Evolutionary conservation across 805 yeast genomes (phyloP), one percentile per base, ranked within the genome.

Genomic region (Candida insectorum): DNA sequence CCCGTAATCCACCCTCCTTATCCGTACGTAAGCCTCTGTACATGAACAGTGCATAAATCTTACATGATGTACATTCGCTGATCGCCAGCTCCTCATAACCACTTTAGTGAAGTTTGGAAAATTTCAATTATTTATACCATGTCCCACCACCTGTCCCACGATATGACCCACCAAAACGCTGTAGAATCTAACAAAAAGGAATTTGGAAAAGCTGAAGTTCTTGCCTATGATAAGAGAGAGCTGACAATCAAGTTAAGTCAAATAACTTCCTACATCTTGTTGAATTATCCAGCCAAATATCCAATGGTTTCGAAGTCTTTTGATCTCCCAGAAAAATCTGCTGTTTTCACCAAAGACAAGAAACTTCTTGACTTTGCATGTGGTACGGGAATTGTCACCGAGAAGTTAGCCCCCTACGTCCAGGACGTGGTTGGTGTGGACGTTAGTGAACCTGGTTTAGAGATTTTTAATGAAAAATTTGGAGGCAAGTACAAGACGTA

Each of bases 321-420:
- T 11, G 7, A 24, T 24, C 7, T 14, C 7, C 7, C 12, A 7
- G 12, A n/a, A n/a, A n/a, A n/a, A n/a, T 8, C 28, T 6, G 7
- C 10, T 13, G 17, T 27, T 5, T 27, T 27, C 30, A 27, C 20
- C 22, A 16, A 16, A 17, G 22, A 16, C 7, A 27, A 27, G 17
- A 19, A 6, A 4, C 18, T 61, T 5, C 32, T 68, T 28, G 73
- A 68, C 40, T 67, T 68, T 45, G 72, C 71, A 0, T 66, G 71
- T 37, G 73, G 73, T 3, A 56, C 70, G 2, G 73, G 72, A 0
- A 35, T 62, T 6, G 50, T 65, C 12, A 54, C 63, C 2, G 43
- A 49, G 31, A 48, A 47, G n/a, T 30, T 65, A 16, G 52, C 51
- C 5, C 64, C 63, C 3, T 56, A 56, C 35, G 35, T 64, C 13